Conservation (phyloP, 202 grass and related monocot genomes). For the Schoenoplectus tabernaemontani region DNA sequence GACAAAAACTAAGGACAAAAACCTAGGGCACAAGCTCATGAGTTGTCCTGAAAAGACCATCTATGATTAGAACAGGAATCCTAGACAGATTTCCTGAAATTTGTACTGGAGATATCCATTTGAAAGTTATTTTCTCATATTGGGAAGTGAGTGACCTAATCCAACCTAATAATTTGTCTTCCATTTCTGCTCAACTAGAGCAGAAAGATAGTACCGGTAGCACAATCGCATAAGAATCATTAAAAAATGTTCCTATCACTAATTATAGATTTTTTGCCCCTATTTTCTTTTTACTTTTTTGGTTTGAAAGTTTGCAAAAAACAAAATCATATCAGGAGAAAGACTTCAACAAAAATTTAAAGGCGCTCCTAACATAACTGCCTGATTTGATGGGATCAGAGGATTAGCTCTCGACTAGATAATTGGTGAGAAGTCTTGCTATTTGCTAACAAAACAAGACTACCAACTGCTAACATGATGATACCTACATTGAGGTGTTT, state of each 20-base stretch:
- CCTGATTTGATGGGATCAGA: not conserved
- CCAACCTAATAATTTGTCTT: constrained; percentile 15
- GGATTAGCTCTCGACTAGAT: not conserved
- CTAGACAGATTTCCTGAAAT: not conserved
- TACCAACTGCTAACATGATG: constrained; percentile 8
- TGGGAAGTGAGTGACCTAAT: constrained; percentile 23
- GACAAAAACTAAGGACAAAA: not conserved
- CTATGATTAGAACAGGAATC: not conserved
- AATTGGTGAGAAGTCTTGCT: not conserved
- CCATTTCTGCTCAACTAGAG: constrained; percentile 24
- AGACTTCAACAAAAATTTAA: not conserved
- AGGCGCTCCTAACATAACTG: not conserved
- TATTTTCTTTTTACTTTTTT: not conserved
- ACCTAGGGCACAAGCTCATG: not conserved
- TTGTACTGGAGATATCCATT: not conserved
- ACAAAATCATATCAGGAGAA: not conserved
- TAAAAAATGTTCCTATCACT: not conserved
- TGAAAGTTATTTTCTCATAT: not conserved
- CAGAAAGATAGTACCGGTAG: not conserved
- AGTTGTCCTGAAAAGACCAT: not conserved
- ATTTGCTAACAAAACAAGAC: not conserved
- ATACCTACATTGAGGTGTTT: not conserved
- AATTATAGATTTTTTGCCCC: not conserved
- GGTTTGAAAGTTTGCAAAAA: not conserved
- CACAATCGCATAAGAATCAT: not conserved